Base-by-base conservation (phyloP, 129 eudicot genomes). In the Flaveria bidentis region DNA sequence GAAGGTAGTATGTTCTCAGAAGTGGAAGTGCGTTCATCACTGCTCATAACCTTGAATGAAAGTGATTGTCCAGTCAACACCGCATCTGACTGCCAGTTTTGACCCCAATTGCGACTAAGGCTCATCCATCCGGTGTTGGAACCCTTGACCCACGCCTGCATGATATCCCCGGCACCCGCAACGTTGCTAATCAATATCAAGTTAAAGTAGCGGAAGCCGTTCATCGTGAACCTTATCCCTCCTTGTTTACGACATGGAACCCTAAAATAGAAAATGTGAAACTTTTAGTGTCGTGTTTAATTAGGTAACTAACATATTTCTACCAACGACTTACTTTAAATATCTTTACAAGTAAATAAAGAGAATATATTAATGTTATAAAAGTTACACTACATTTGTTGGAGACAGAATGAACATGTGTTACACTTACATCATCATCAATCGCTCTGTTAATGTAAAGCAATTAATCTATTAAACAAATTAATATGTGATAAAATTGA, bases 121-220 rank as follows among this genome's bases (percentile, higher is more conserved):
- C 81, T 67, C 85, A 87, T 86, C 96, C 96, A 90, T 17, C 22
- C 84, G 1, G 91, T 87, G 12, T 67, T 86, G 2, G 91, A 75
- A n/a, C 93, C 96, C 72, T 90, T 90, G 44, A 90, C 85, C 73
- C 84, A 82, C 2, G 82, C 96, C 41, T 20, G 66, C 14, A 30
- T 72, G 41, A 90, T 73, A 73, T 90, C 90, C 3, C 93, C 96
- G 6, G 93, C 96, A 28, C 96, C 96, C 16, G 89, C 96, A 8
- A 90, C 96, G 74, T 90, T 90, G 60, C 80, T 86, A 70, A 90
- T 75, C 82, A 90, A 65, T 10, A 90, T 72, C 86, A 90, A 66
- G 85, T 88, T 90, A 85, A 88, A 90, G 84, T 88, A 88, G 9
- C 88, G 91, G 69, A 84, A 84, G 1, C 96, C 96, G 56, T 86